Conservation (phyloP, 495 filamentous ascomycete species). For the Xylaria bambusicola region DNA sequence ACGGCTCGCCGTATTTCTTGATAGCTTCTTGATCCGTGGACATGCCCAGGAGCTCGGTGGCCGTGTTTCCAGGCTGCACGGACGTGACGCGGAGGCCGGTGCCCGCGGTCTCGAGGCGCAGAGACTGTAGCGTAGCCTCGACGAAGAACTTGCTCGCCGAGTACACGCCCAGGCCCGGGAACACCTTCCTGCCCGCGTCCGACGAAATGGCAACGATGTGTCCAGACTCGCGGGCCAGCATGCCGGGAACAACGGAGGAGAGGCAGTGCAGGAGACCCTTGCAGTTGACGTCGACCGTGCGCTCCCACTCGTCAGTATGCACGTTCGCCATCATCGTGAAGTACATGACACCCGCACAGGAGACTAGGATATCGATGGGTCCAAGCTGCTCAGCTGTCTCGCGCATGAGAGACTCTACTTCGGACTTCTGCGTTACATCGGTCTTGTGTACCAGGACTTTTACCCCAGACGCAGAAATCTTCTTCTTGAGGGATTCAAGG, state of each 20-base stretch:
- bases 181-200: slow-evolving; percentile 69
- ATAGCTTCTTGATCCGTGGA: slow-evolving; percentile 67
- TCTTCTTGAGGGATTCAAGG: slow-evolving; percentile 57
- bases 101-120: slow-evolving; percentile 68
- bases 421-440: slow-evolving; percentile 58
- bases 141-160: slow-evolving; percentile 74
- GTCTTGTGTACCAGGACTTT: slow-evolving; percentile 62
- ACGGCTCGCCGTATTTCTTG: slow-evolving; percentile 68
- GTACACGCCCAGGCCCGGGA: slow-evolving; percentile 73
- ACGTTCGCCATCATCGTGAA: slow-evolving; percentile 73
- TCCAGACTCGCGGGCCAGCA: slow-evolving; percentile 58
- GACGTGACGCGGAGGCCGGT: slow-evolving; percentile 63
- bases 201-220: slow-evolving; percentile 72
- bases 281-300: slow-evolving; percentile 71
- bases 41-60: slow-evolving; percentile 64
- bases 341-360: slow-evolving; percentile 75
- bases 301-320: slow-evolving; percentile 66
- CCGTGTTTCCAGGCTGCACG: slow-evolving; percentile 68
- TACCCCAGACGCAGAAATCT: slow-evolving; percentile 48
- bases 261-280: slow-evolving; percentile 68
- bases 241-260: slow-evolving; percentile 58
- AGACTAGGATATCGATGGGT: slow-evolving; percentile 64
- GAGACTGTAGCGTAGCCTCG: slow-evolving; percentile 65
- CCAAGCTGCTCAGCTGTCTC: slow-evolving; percentile 58
- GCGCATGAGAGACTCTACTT: slow-evolving; percentile 58